A percentile compares a stretch with the other conserved stretches of the same genome.
phyloP scores from a whole-genome alignment of 1,284 basidiomycete species.

The Termitomyces sp. region DNA sequence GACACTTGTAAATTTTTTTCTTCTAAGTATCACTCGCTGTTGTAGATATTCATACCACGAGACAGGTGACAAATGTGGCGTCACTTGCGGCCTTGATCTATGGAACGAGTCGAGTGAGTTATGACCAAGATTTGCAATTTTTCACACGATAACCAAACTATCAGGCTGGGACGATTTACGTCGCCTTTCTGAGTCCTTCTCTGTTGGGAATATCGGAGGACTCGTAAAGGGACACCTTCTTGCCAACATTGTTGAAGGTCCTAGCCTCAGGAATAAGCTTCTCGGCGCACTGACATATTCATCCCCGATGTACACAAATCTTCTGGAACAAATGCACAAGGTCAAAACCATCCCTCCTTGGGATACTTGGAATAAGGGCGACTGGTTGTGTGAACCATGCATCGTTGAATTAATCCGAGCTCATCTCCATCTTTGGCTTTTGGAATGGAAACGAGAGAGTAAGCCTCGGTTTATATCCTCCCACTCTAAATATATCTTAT shows the following conservation, averaged over 20 bases:
- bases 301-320: constrained; percentile 16
- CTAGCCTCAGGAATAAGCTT: neutral
- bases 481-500: neutral
- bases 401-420: constrained; percentile 24
- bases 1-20: constrained; percentile 25
- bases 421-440: constrained; percentile 29
- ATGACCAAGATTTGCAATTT: neutral
- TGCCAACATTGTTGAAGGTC: neutral
- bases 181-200: constrained; percentile 6
- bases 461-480: neutral
- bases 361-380: constrained; percentile 26
- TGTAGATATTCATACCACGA: neutral
- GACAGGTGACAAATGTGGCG: constrained; percentile 21
- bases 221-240: neutral
- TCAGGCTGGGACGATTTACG: constrained; percentile 23
- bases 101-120: constrained; percentile 28
- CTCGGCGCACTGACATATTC: neutral
- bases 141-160: neutral
- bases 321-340: constrained; percentile 27
- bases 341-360: constrained; percentile 23
- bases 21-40: neutral
- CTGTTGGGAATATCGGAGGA: neutral
- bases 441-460: constrained; percentile 21
- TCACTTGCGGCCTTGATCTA: constrained; percentile 21
- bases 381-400: constrained; percentile 31